phyloP scores from a whole-genome alignment of 805 yeast genomes.

The Kregervanrija fluxuum region DNA sequence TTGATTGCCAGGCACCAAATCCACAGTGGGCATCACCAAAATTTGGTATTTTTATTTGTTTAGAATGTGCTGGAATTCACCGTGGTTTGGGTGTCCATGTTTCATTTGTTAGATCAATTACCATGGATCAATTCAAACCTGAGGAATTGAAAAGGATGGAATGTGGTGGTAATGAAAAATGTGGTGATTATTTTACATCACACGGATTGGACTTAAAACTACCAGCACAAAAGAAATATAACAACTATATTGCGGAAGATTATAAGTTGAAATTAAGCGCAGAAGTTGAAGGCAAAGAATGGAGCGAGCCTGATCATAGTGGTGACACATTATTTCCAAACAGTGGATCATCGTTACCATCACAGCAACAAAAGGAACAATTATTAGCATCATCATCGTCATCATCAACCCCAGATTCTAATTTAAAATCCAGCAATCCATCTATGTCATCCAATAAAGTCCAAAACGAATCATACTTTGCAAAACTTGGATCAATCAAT shows the following conservation, averaged over 20 bases:
- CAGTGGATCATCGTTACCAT: neutral
- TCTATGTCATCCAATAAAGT: slow-evolving; percentile 27
- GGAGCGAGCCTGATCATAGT: slow-evolving; percentile 56
- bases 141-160: slow-evolving; percentile 91
- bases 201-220: slow-evolving; percentile 63
- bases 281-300: slow-evolving; percentile 64
- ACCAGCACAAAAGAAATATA: slow-evolving; percentile 70
- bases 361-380: neutral
- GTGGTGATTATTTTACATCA: slow-evolving; percentile 56
- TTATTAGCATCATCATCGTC: neutral
- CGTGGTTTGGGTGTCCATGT: slow-evolving; percentile 95
- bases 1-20: slow-evolving; percentile 91
- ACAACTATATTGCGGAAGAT: slow-evolving; percentile 90
- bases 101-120: slow-evolving; percentile 91
- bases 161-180: slow-evolving; percentile 81
- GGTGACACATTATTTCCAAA: slow-evolving; percentile 34
- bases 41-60: slow-evolving; percentile 93
- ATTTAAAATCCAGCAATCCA: neutral
- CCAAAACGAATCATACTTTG: slow-evolving; percentile 79
- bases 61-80: slow-evolving; percentile 97
- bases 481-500: slow-evolving; percentile 67
- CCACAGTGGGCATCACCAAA: slow-evolving; percentile 99
- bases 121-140: slow-evolving; percentile 97
- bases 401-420: neutral
- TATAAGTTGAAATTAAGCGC: slow-evolving; percentile 78